phyloP scores from a whole-genome alignment of 2,329 filamentous ascomycete genomes.

The Monilinia laxa region DNA sequence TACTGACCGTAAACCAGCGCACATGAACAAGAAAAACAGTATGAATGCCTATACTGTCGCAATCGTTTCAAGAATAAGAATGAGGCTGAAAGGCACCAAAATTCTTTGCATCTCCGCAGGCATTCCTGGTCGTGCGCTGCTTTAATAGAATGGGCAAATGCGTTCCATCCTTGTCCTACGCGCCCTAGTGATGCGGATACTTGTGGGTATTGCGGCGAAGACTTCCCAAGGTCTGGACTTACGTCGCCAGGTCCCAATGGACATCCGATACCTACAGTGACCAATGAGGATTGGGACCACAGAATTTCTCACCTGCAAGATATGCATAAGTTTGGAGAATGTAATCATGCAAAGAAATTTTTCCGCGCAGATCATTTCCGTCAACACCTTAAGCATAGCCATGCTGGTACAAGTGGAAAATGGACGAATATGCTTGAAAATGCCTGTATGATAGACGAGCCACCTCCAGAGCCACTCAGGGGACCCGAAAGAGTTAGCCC shows the following conservation, averaged over 20 bases:
- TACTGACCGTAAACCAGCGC: conserved; percentile 53
- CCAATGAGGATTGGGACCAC: conserved; percentile 83
- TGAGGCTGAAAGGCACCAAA: conserved; percentile 93
- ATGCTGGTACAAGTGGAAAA: conserved; percentile 92
- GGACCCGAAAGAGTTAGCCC: conserved; percentile 37
- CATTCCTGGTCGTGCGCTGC: conserved; percentile 98
- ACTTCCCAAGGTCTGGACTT: conserved; percentile 58
- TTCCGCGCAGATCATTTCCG: conserved; percentile 97
- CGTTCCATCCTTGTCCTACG: conserved; percentile 78
- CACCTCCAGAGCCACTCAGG: conserved; percentile 48
- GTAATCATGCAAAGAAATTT: conserved; percentile 98
- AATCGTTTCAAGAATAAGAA: conserved; percentile 99
- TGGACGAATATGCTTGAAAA: conserved; percentile 99
- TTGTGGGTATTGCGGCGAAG: conserved; percentile 94
- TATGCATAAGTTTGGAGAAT: conserved; percentile 95
- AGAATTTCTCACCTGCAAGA: conserved; percentile 84
- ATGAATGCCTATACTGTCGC: conserved; percentile 86
- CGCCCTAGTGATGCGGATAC: conserved; percentile 69
- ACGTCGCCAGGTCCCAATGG: conserved; percentile 47
- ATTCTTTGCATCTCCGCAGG: conserved; percentile 85
- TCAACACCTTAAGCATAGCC: conserved; percentile 96
- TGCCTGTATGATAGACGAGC: conserved; percentile 90
- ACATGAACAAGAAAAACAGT: conserved; percentile 95
- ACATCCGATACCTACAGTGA: conserved; percentile 50
- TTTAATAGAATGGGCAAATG: conserved; percentile 71